phyloP scores from a whole-genome alignment of 2,329 filamentous ascomycete species.

The Pseudopyricularia javanii region DNA sequence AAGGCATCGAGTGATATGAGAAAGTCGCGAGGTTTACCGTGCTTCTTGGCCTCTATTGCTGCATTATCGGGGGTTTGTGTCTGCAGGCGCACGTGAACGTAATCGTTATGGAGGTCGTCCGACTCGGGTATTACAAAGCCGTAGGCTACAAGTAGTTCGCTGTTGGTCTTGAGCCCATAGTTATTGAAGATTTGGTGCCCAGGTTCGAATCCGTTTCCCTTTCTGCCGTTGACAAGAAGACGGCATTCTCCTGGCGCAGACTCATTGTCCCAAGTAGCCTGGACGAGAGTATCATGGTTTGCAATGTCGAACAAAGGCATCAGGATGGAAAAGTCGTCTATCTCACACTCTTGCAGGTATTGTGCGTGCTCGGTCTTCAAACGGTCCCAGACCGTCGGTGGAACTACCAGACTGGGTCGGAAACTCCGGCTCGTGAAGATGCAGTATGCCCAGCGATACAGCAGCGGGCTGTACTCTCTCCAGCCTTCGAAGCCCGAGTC shows the following conservation, averaged over 20 bases:
- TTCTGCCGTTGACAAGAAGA: constrained; percentile 4
- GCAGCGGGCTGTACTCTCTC: constrained; percentile 26
- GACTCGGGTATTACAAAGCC: constrained; percentile 44
- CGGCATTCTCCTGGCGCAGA: constrained; percentile 10
- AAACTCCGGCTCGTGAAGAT: constrained; percentile 57
- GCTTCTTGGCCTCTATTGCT: constrained; percentile 11
- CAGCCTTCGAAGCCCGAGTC: constrained; percentile 14
- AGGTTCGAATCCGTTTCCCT: constrained; percentile 24
- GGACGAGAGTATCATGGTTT: constrained; percentile 54
- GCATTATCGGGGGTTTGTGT: constrained; percentile 1
- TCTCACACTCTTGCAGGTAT: constrained; percentile 14
- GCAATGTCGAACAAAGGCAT: constrained; percentile 60
- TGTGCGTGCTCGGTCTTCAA: not conserved
- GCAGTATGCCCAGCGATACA: constrained; percentile 54
- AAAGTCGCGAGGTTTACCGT: constrained; percentile 22
- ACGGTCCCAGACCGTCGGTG: constrained; percentile 11
- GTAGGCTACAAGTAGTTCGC: constrained; percentile 53
- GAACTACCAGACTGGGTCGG: constrained; percentile 44
- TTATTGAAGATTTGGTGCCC: constrained; percentile 56
- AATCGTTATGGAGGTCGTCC: constrained; percentile 42
- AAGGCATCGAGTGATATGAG: constrained; percentile 41
- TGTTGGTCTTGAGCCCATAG: constrained; percentile 64
- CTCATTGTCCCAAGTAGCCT: constrained; percentile 45
- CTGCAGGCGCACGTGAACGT: constrained; percentile 41
- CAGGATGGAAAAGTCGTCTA: constrained; percentile 55